Evolutionary conservation across 1,284 basidiomycete genomes (phyloP), one percentile per base, ranked within the genome.

Genomic region (Chiua sp.): DNA sequence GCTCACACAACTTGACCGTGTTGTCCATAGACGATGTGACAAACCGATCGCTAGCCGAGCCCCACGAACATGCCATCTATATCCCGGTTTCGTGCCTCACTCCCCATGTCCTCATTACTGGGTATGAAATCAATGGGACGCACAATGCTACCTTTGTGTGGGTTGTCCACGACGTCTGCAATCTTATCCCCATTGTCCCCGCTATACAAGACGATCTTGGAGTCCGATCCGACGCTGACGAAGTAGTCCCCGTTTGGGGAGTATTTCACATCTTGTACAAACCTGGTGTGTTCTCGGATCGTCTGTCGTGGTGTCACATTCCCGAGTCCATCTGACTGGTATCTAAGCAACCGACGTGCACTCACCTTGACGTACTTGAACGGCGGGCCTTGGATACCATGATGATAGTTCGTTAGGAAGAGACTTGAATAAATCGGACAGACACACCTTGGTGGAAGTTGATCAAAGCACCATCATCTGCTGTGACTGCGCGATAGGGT

Each of bases 231-330:
- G 18, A 94, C 95, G 51, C 94, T 96, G 18, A 88, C 92, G 72
- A 98, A 98, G 28, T 88, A 79, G 51, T 90, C 86, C 5, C 95
- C 96, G 39, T 89, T 88, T 0, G 90, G 88, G 0, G 94, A 84
- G 72, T 90, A 98, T 57, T 87, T 86, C 23, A 98, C 87, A 61
- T 98, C 94, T 74, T 98, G 95, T 7, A 99, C 94, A 73, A 98
- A 99, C 72, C 93, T 93, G 4, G 90, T 91, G 75, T 99, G 98
- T 0, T 91, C 92, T 70, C 87, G 90, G 75, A 96, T 91, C n/a
- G 87, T 88, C 88, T 91, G 53, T 35, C 8, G 22, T 50, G 16
- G 11, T 7, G 8, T 39, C 23, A 51, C 20, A 55, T 28, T 23
- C 26, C 26, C 26, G 26, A 26, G 26, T 35, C 42, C 13, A 47